Evolutionary conservation across 208 protist species (phyloP).

Genomic region (Lotmaria passim): DNA sequence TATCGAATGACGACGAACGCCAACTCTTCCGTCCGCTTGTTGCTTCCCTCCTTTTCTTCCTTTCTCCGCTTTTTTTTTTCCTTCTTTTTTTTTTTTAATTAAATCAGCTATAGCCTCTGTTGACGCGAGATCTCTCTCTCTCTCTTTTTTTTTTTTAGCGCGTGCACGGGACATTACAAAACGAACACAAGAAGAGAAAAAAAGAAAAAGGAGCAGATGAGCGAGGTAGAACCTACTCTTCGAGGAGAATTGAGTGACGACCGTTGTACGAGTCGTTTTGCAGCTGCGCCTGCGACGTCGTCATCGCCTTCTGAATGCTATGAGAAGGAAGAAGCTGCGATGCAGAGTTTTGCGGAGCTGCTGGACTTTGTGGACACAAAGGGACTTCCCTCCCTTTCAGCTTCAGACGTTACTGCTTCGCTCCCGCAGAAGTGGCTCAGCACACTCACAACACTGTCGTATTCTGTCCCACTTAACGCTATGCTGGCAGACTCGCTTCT

Average conservation of each 20-base stretch:
- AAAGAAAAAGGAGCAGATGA: not conserved
- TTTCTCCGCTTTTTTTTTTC: not conserved
- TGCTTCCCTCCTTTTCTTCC: not conserved
- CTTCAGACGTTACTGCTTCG: not conserved
- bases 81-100: not conserved
- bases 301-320: too few species aligned
- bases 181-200: not conserved
- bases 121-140: not conserved
- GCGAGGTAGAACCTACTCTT: too few species aligned
- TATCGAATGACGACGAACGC: too few species aligned
- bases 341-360: constrained; percentile 32
- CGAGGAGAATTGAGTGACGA: too few species aligned
- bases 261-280: not conserved
- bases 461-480: constrained; percentile 16
- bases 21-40: not conserved
- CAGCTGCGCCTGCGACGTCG: too few species aligned
- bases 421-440: not conserved
- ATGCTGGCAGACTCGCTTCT: constrained; percentile 34
- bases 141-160: not conserved
- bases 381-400: not conserved
- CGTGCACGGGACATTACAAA: too few species aligned
- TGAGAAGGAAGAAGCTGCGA: constrained; percentile 5
- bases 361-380: constrained; percentile 5
- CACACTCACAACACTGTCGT: constrained; percentile 18
- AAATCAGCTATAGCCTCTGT: too few species aligned